Evolutionary conservation across 2,329 filamentous ascomycete genomes (phyloP).

Genomic region (Sporothrix globosa): DNA sequence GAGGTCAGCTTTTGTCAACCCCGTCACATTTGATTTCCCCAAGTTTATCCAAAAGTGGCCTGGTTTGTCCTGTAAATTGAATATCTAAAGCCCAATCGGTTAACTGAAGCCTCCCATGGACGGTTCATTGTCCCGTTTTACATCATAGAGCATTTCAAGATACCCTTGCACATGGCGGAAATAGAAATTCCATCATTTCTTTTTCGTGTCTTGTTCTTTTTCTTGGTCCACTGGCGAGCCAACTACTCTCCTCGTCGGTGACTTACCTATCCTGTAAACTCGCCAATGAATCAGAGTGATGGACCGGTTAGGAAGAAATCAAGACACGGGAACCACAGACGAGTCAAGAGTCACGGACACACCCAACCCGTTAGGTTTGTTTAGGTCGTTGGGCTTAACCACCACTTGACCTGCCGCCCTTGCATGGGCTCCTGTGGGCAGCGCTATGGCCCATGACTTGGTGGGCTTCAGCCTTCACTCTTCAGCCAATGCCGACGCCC

Average conservation of each 20-base stretch:
- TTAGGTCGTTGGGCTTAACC: neutral
- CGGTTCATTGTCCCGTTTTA: neutral
- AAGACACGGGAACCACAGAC: neutral
- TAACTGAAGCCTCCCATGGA: neutral
- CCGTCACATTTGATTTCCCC: constrained; percentile 9
- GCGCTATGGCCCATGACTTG: neutral
- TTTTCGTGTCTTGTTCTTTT: neutral
- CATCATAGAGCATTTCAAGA: neutral
- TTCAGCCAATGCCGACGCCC: constrained; percentile 18
- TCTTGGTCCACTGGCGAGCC: neutral
- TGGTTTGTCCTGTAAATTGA: neutral
- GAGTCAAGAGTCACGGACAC: too few relatives aligned
- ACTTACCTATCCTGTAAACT: constrained; percentile 13
- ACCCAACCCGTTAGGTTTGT: neutral
- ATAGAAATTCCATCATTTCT: neutral
- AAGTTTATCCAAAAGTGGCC: neutral
- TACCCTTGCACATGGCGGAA: neutral
- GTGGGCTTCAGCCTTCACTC: too few relatives aligned
- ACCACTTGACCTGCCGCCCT: constrained; percentile 9
- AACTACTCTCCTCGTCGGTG: neutral
- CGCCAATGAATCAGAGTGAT: neutral
- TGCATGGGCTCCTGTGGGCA: neutral
- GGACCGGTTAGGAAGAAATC: neutral
- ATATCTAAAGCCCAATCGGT: neutral
- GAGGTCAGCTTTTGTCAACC: too few relatives aligned